Evolutionary conservation across 108 stramenopile species (phyloP).

Genomic region (Halocafeteria seosinensis): DNA sequence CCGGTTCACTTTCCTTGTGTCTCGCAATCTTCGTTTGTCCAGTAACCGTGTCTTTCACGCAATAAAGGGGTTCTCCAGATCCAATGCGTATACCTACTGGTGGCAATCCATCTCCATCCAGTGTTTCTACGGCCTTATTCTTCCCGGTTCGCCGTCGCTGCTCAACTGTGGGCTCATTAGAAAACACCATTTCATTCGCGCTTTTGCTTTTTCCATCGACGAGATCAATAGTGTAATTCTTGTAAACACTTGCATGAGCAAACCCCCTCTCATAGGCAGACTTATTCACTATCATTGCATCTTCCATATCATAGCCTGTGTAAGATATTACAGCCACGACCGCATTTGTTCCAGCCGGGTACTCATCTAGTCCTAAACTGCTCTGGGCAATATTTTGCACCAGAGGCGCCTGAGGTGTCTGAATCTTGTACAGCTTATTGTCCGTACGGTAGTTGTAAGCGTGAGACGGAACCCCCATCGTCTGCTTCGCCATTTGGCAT

Average conservation of each 20-base stretch:
- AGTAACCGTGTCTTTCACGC: conserved; percentile 58
- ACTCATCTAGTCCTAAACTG: conserved; percentile 87
- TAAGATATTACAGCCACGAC: conserved; percentile 95
- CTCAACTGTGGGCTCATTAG: conserved; percentile 1
- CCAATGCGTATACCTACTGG: conserved; percentile 57
- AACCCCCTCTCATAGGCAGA: conserved; percentile 72
- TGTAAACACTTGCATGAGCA: conserved; percentile 79
- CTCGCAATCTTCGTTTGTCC: conserved; percentile 28
- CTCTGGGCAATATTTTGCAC: conserved; percentile 75
- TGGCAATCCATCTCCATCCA: conserved; percentile 81
- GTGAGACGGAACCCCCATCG: conserved; percentile 93
- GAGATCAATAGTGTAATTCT: conserved; percentile 69
- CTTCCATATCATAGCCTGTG: conserved; percentile 99
- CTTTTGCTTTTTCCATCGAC: neutral
- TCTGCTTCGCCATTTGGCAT: conserved; percentile 99
- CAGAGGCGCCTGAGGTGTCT: conserved; percentile 80
- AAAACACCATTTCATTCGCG: neutral
- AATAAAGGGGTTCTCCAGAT: conserved; percentile 72
- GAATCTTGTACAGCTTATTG: conserved; percentile 81
- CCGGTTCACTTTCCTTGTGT: conserved; percentile 18
- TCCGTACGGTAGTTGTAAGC: conserved; percentile 71
- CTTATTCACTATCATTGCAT: conserved; percentile 97
- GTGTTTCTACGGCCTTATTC: neutral
- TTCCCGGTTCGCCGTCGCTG: neutral
- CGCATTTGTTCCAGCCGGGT: conserved; percentile 91